phyloP scores from a whole-genome alignment of 768 basidiomycete species.

The Panus rudis region DNA sequence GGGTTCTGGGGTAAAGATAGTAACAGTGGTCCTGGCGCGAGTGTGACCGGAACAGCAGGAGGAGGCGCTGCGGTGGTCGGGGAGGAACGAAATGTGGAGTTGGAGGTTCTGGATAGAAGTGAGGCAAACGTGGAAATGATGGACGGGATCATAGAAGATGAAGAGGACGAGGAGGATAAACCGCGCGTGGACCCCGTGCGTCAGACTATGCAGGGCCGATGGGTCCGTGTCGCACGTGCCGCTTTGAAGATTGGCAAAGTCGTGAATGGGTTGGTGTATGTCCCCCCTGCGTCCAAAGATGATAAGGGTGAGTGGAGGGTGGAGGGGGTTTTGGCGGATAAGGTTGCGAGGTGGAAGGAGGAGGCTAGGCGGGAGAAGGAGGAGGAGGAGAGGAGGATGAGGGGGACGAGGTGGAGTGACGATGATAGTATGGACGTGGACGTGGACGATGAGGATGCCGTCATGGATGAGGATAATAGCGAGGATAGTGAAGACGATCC shows the following conservation, averaged over 20 bases:
- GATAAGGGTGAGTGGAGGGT: slow-evolving; percentile 57
- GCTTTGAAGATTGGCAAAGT: slow-evolving; percentile 57
- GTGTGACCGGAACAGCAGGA: no score
- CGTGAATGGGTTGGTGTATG: slow-evolving; percentile 73
- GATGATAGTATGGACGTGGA: slow-evolving; percentile 71
- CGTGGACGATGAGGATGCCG: slow-evolving; percentile 52
- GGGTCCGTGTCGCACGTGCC: slow-evolving; percentile 69
- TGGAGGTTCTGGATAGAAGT: slow-evolving; percentile 67
- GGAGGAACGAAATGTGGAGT: slow-evolving; percentile 60
- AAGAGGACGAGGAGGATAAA: slow-evolving; percentile 42
- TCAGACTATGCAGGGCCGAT: slow-evolving; percentile 47
- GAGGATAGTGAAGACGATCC: slow-evolving; percentile 48
- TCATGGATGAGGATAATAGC: slow-evolving; percentile 40
- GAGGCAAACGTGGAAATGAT: slow-evolving; percentile 46
- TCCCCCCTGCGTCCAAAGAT: slow-evolving; percentile 25
- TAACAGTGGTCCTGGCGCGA: no score
- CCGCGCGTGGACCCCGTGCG: slow-evolving; percentile 22
- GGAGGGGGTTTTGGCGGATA: slow-evolving; percentile 58
- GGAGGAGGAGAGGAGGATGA: slow-evolving; percentile 60
- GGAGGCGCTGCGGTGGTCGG: slow-evolving; percentile 30
- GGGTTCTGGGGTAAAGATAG: slow-evolving; percentile 79
- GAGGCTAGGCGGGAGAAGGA: slow-evolving; percentile 61
- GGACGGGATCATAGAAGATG: slow-evolving; percentile 82
- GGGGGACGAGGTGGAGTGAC: slow-evolving; percentile 55
- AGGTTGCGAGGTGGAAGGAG: slow-evolving; percentile 62